A percentile compares a stretch with the other conserved stretches of the same genome.
Conservation (phyloP, 305 asterid species). For the Fraxinus paxiana region DNA sequence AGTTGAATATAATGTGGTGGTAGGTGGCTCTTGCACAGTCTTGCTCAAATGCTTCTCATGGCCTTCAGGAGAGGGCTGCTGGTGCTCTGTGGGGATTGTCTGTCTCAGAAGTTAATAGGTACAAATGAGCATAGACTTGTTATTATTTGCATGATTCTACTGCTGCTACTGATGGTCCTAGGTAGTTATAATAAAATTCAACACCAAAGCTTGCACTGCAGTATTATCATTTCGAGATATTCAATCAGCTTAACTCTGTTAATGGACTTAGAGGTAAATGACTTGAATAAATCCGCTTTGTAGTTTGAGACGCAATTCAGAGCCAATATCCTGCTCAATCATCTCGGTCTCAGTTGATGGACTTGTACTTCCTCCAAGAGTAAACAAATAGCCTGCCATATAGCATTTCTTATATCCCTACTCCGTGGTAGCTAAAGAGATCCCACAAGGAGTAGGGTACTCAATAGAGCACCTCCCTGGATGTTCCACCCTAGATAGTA, state of each 20-base stretch:
- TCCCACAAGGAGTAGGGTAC: background rate
- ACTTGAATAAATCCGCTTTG: background rate
- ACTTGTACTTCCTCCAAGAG: background rate
- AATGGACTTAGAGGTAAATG: background rate
- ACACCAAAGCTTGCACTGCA: background rate
- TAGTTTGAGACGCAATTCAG: background rate
- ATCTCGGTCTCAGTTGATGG: background rate
- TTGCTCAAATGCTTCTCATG: constrained; percentile 70
- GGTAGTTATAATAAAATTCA: background rate
- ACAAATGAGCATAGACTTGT: constrained; percentile 2
- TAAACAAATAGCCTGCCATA: background rate
- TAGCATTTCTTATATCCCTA: background rate
- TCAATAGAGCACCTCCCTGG: background rate
- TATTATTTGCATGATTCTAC: constrained; percentile 8
- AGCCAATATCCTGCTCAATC: background rate
- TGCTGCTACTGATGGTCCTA: constrained; percentile 12
- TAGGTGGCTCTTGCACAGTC: constrained; percentile 84
- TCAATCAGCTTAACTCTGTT: background rate
- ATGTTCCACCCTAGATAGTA: background rate
- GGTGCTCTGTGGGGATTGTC: constrained; percentile 99
- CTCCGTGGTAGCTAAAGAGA: background rate
- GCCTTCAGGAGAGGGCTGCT: constrained; percentile 98
- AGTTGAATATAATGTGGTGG: constrained; percentile 17
- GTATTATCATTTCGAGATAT: background rate
- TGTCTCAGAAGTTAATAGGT: constrained; percentile 94